Evolutionary conservation across 306 rosid genomes (phyloP).

Genomic region (Medicago ruthenica): DNA sequence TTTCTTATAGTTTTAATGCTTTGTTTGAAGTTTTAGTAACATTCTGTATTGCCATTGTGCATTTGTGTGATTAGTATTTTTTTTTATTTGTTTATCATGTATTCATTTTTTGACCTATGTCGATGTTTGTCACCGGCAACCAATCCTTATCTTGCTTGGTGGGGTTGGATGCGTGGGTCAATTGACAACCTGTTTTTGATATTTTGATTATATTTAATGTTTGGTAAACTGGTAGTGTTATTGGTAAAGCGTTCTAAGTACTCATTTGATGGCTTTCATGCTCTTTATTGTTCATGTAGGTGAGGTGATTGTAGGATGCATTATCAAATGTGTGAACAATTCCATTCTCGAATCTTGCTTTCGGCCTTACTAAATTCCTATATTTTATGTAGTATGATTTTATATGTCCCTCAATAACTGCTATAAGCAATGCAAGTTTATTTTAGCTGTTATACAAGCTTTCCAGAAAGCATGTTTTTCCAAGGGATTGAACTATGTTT

Average conservation of each 20-base stretch:
- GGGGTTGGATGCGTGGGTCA: conserved; percentile 1
- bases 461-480: too few species aligned
- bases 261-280: not conserved
- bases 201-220: not conserved
- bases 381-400: too few species aligned
- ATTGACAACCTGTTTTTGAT: conserved; percentile 28
- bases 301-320: too few species aligned
- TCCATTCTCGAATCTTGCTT: too few species aligned
- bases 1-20: not conserved
- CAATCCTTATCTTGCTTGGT: not conserved
- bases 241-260: not conserved
- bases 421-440: too few species aligned
- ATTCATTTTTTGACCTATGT: conserved; percentile 7
- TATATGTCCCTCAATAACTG: too few species aligned
- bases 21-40: not conserved
- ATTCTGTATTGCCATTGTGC: not conserved
- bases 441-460: too few species aligned
- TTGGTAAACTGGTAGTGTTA: conserved; percentile 12
- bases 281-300: too few species aligned
- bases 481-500: too few species aligned
- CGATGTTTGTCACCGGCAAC: not conserved
- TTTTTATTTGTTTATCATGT: not conserved
- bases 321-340: too few species aligned
- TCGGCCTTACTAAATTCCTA: too few species aligned
- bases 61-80: conserved; percentile 21